A percentile compares a stretch with the other conserved stretches of the same genome.
These are phyloP conservation scores for Venturiaceae sp. DNA, from an alignment of 2,329 filamentous ascomycete species.

Conservation along the genomic window DNA sequence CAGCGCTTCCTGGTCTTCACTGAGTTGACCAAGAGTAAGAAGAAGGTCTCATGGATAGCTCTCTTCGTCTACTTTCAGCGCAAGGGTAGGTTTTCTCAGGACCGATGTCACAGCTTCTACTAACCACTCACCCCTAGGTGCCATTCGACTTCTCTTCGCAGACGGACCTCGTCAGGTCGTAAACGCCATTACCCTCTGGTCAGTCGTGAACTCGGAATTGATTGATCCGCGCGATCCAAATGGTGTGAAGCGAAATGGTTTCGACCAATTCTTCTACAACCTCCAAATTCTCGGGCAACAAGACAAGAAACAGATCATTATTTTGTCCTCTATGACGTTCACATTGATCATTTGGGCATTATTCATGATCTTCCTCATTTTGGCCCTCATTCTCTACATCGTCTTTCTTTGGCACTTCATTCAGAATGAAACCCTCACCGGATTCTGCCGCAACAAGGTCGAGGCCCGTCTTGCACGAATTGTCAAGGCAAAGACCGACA, in stretches of 20 bases:
- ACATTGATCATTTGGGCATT: slow-evolving; percentile 85
- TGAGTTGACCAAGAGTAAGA: slow-evolving; percentile 81
- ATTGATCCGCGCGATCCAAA: slow-evolving; percentile 43
- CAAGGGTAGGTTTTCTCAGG: slow-evolving; percentile 35
- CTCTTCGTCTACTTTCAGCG: slow-evolving; percentile 84
- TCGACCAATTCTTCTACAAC: slow-evolving; percentile 76
- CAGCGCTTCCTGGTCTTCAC: slow-evolving; percentile 87
- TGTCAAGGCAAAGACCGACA: slow-evolving; percentile 78
- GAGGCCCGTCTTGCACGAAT: slow-evolving; percentile 77
- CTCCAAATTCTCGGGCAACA: slow-evolving; percentile 61
- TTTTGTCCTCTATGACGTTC: slow-evolving; percentile 86
- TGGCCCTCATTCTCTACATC: slow-evolving; percentile 70
- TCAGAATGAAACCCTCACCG: slow-evolving; percentile 67
- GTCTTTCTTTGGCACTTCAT: slow-evolving; percentile 92
- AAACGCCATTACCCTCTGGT: slow-evolving; percentile 81
- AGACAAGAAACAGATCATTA: slow-evolving; percentile 69
- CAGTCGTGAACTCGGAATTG: slow-evolving; percentile 68
- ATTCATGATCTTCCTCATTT: slow-evolving; percentile 61
- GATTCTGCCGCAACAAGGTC: slow-evolving; percentile 87
- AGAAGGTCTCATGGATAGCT: slow-evolving; percentile 82
- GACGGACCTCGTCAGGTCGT: slow-evolving; percentile 87
- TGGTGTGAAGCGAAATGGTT: slow-evolving; percentile 42
- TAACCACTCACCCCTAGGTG: slow-evolving; percentile 43
- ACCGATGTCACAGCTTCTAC: not conserved
- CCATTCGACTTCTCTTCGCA: slow-evolving; percentile 80